phyloP scores from a whole-genome alignment of 2,329 filamentous ascomycete genomes.

The Leptographium flavum region DNA sequence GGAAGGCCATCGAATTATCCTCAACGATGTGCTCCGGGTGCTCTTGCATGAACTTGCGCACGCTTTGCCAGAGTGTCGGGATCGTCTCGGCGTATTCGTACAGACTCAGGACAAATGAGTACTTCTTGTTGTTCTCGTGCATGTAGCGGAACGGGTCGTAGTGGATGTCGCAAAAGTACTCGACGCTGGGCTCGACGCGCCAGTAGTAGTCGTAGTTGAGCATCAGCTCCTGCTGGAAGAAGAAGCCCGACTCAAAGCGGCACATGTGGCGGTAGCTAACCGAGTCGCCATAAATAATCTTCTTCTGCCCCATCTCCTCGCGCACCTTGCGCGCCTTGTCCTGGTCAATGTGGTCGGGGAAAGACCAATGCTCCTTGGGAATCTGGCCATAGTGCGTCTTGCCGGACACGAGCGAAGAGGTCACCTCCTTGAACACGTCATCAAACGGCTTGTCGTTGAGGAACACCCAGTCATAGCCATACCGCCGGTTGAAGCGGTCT shows the following conservation, averaged over 20 bases:
- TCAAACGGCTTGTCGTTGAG: conserved; percentile 93
- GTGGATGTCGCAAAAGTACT: conserved; percentile 89
- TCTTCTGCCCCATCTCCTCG: conserved; percentile 82
- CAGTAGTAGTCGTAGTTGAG: conserved; percentile 98
- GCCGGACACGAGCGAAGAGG: conserved; percentile 77
- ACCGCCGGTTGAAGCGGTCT: conserved; percentile 94
- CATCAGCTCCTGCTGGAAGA: conserved; percentile 92
- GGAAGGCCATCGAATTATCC: conserved; percentile 77
- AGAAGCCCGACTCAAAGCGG: conserved; percentile 97
- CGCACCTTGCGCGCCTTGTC: conserved; percentile 82
- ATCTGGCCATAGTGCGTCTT: conserved; percentile 86
- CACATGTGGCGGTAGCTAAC: conserved; percentile 99
- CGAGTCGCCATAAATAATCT: conserved; percentile 97
- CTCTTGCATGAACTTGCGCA: conserved; percentile 84
- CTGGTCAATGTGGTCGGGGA: conserved; percentile 89
- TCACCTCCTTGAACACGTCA: conserved; percentile 85
- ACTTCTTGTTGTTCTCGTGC: conserved; percentile 94
- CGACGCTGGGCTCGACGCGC: conserved; percentile 93
- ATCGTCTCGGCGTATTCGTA: conserved; percentile 98
- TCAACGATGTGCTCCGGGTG: conserved; percentile 77
- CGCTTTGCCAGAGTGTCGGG: conserved; percentile 86
- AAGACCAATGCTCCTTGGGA: conserved; percentile 88
- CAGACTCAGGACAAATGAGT: conserved; percentile 88
- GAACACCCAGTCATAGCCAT: conserved; percentile 98
- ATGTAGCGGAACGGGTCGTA: conserved; percentile 96